Evolutionary conservation across 768 basidiomycete genomes (phyloP).

Genomic region (Lepiota venenata): DNA sequence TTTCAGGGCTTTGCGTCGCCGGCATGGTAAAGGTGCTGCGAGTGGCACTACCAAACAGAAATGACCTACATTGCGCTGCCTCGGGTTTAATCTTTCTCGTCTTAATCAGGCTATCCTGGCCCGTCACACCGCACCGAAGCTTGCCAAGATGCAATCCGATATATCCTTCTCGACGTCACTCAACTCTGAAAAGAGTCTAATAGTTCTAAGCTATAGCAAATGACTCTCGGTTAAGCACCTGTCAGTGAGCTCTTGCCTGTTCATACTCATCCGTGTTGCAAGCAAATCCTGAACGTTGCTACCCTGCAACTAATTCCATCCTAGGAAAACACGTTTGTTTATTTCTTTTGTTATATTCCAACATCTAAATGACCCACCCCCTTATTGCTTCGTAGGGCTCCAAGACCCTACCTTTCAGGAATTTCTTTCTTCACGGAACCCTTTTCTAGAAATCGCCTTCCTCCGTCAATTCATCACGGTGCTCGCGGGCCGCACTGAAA

Average conservation of each 20-base stretch:
- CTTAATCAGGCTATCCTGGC: slow-evolving; percentile 2
- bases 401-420: too few relatives aligned
- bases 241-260: neutral
- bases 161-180: neutral
- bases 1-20: slow-evolving; percentile 2
- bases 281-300: slow-evolving; percentile 6
- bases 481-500: too few relatives aligned
- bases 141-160: neutral
- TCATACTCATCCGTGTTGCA: too few relatives aligned
- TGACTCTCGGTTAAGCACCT: neutral
- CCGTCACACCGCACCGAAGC: neutral
- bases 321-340: too few relatives aligned
- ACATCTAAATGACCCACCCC: too few relatives aligned
- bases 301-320: slow-evolving; percentile 1
- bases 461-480: too few relatives aligned
- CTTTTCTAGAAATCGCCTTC: too few relatives aligned
- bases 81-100: neutral
- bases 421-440: too few relatives aligned
- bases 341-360: neutral
- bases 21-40: slow-evolving; percentile 5
- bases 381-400: too few relatives aligned
- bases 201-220: neutral
- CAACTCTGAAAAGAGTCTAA: neutral
- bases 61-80: neutral
- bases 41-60: neutral